A percentile compares a stretch with the other conserved stretches of the same genome.
These are phyloP conservation scores for Cardamine chenopodiifolia DNA, from an alignment of 345 rosid genomes.

Conservation along the genomic window DNA sequence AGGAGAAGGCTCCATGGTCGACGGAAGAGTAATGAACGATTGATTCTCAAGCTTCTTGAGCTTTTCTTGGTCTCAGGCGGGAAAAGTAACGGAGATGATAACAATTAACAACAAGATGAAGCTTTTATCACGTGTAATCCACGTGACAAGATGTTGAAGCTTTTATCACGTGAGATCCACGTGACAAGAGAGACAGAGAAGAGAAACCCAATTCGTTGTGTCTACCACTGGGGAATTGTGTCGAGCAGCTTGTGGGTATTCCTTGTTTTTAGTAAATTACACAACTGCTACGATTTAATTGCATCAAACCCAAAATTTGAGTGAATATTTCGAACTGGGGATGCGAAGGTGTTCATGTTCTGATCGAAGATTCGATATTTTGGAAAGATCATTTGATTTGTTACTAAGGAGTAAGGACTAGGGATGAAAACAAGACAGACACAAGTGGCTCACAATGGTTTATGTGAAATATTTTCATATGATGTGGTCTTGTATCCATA, in stretches of 20 bases:
- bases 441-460: too few relatives aligned
- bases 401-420: too few relatives aligned
- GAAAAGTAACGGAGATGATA: not conserved
- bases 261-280: too few relatives aligned
- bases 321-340: too few relatives aligned
- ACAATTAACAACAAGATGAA: not conserved
- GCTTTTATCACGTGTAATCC: not conserved
- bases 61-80: conserved; percentile 3
- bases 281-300: too few relatives aligned
- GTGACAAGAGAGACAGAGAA: not conserved
- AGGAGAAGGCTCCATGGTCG: not conserved
- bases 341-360: too few relatives aligned
- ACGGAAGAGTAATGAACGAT: not conserved
- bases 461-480: too few relatives aligned
- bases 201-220: not conserved
- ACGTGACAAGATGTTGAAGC: not conserved
- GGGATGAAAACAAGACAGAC: too few relatives aligned
- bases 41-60: conserved; percentile 8
- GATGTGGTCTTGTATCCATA: too few relatives aligned
- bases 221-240: not conserved
- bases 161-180: conserved; percentile 5
- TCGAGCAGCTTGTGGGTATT: not conserved
- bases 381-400: too few relatives aligned
- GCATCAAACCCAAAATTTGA: too few relatives aligned
- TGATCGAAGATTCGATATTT: too few relatives aligned